Evolutionary conservation across 495 filamentous ascomycete species (phyloP).

Genomic region (Clavariopsis aquatica): DNA sequence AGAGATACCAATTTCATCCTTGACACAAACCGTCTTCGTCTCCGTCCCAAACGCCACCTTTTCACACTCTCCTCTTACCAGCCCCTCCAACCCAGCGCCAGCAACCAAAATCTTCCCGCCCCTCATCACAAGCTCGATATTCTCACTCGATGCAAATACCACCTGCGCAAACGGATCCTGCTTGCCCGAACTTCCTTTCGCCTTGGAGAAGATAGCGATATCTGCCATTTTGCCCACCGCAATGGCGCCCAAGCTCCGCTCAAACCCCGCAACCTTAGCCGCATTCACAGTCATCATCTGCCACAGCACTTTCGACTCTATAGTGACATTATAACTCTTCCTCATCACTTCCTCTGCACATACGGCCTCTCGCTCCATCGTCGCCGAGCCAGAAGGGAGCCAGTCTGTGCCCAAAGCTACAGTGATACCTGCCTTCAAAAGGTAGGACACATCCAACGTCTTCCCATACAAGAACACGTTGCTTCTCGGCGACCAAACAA

Average conservation of each 20-base stretch:
- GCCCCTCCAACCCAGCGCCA: not conserved
- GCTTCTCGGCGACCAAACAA: not conserved
- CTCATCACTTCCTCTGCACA: not conserved
- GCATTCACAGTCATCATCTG: not conserved
- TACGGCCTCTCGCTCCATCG: not conserved
- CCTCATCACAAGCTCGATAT: not conserved
- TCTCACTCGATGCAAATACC: not conserved
- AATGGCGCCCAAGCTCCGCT: not conserved
- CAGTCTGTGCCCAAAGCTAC: not conserved
- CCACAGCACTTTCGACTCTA: not conserved
- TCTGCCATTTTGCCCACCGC: not conserved
- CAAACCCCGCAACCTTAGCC: not conserved
- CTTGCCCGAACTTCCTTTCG: too few relatives aligned
- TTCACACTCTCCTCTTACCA: not conserved
- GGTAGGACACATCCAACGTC: not conserved
- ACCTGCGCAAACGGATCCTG: not conserved
- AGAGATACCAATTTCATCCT: not conserved
- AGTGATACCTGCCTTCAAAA: not conserved
- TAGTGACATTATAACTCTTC: not conserved
- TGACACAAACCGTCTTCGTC: not conserved
- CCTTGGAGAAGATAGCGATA: not conserved
- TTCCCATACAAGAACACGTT: not conserved
- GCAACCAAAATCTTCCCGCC: not conserved
- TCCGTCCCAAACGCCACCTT: not conserved
- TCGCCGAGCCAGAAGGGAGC: not conserved